Evolutionary conservation across 2,329 filamentous ascomycete species (phyloP), one percentile per base, ranked within the genome.

Genomic region (Chaetoscypha palmicola): DNA sequence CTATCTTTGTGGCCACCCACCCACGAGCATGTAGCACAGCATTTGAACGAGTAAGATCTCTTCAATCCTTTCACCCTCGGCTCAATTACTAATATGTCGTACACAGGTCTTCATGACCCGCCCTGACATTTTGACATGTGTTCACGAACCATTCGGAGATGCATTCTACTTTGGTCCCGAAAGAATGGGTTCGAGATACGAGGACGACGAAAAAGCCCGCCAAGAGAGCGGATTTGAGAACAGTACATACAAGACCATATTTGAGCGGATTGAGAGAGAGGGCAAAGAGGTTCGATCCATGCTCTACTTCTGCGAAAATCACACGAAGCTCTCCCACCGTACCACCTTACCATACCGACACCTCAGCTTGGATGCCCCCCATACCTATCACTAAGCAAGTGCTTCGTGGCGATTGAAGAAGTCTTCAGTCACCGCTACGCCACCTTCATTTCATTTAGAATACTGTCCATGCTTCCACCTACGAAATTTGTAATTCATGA

Each of bases 141-240:
- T 92, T 57, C 92, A 97, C 65, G 92, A 98, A 69, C 92, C 92
- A 4, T 97, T 97, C 66, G 91, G 91, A 42, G 92, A 97, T 67
- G 86, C 90, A 49, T 97, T 91, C 63, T 97, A 97, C 70, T 97
- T 84, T 62, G 91, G 92, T 41, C 90, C 91, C 5, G 92, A 98
- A 68, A 77, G 87, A 56, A 74, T 97, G 56, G 82, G 85, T 59
- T 70, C 77, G 41, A 79, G 92, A 58, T 98, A 87, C 62, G 81
- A 82, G 59, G 64, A 83, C 34, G 86, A 95, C 52, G 65, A 66
- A 40, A 65, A 66, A 31, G 64, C 66, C 24, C 71, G 80, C 46
- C 58, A 70, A 44, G 66, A 74, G 57, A 84, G 78, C 53, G 85
- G 85, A 42, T 87, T 86, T 58, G 66, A 72, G 33, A 63, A 81